Evolutionary conservation across 371 early-diverging fungal genomes (phyloP), one percentile per base, ranked within the genome.

Genomic region (Phascolomyces articulosus): DNA sequence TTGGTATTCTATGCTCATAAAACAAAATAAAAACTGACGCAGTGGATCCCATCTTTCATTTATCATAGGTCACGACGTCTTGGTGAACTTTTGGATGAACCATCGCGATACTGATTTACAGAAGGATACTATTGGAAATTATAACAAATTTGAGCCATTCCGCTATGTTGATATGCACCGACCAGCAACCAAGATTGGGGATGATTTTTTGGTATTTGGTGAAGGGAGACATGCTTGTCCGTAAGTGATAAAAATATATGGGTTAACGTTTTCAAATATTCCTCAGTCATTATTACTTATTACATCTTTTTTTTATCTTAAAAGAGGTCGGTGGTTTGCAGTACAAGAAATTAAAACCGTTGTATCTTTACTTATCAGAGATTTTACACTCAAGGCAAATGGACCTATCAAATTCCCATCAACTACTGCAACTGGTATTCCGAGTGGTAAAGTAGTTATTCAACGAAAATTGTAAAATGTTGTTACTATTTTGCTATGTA

Each of bases 121-220:
- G 8, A 75, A 75, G n/a, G 34, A 41, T 29, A 40, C 18, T 8
- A n/a, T 13, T 4, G 38, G 60, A 11, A 48, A 81, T 27, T 28
- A 65, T 2, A 58, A 65, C 1, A 68, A 70, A 24, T 86, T 86
- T 63, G 41, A 70, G 2, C 80, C 83, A 0, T 83, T 76, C 66
- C 74, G 87, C 38, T 85, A 74, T 49, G 75, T 84, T 11, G 71
- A 70, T 23, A n/a, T 31, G 10, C 62, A 71, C 23, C 78, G 75
- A 60, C 41, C 70, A 2, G 69, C 82, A 0, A 78, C 77, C 27
- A 81, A 79, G 57, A 64, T 83, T 44, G 71, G 73, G 1, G 60
- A 66, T 1, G 80, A 81, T 34, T 81, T 65, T 57, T 27, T 84
- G 2, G 2, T 64, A 6, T 88, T 86, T 66, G 88, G 88, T 20